Evolutionary conservation across 2,329 filamentous ascomycete species (phyloP).

Genomic region (Trichoderma breve): DNA sequence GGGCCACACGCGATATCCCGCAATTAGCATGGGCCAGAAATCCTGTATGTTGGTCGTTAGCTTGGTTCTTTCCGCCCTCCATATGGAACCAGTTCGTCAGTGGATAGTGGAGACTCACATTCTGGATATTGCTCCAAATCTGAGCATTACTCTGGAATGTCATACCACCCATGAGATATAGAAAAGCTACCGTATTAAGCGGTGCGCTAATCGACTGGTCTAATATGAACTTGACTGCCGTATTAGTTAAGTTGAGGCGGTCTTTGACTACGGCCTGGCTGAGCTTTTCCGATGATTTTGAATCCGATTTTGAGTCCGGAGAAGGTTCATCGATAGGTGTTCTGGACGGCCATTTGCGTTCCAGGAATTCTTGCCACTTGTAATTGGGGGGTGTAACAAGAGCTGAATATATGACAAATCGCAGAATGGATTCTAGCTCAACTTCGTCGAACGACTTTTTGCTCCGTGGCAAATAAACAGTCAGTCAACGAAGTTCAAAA

Average conservation of each 20-base stretch:
- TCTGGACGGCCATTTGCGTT: conserved; percentile 4
- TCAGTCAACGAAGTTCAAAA: not conserved
- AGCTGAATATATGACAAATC: conserved; percentile 14
- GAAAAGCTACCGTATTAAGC: conserved; percentile 13
- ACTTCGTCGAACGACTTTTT: conserved; percentile 9
- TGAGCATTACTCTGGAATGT: conserved; percentile 8
- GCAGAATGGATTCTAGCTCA: conserved; percentile 8
- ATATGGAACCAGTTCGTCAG: not conserved
- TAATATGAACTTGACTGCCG: conserved; percentile 12
- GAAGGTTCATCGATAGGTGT: not conserved
- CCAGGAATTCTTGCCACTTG: conserved; percentile 18
- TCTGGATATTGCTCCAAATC: conserved; percentile 3
- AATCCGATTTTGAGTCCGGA: not conserved
- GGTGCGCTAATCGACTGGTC: conserved; percentile 14
- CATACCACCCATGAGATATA: conserved; percentile 18
- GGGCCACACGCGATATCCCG: conserved; percentile 18
- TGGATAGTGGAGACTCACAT: not conserved
- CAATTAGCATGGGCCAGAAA: conserved; percentile 20
- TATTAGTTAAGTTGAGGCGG: conserved; percentile 6
- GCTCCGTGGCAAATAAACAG: not conserved
- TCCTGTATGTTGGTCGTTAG: conserved; percentile 4
- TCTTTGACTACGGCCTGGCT: not conserved
- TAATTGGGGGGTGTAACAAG: conserved; percentile 17
- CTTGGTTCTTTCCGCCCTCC: not conserved
- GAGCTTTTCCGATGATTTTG: not conserved